Conservation (phyloP, 805 yeast species). For the Candida vaughaniae region DNA sequence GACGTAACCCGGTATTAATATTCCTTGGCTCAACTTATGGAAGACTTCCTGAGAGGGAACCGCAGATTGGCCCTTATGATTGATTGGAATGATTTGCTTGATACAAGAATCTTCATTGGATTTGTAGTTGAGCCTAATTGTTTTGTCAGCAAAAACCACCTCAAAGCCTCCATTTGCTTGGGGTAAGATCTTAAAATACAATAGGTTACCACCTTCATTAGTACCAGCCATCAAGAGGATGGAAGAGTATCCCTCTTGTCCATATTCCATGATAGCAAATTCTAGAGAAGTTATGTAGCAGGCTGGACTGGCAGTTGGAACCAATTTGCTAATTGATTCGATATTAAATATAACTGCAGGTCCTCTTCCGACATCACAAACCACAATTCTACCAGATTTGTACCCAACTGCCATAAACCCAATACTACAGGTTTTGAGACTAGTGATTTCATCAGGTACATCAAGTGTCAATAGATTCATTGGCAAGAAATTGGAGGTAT, state of each 20-base stretch:
- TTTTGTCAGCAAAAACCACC: conserved; percentile 49
- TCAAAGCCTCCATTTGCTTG: conserved; percentile 57
- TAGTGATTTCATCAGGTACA: conserved; percentile 50
- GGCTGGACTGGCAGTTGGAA: conserved; percentile 30
- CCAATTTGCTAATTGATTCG: conserved; percentile 22
- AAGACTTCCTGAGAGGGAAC: conserved; percentile 60
- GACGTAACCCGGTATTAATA: conserved; percentile 59
- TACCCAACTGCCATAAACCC: conserved; percentile 87
- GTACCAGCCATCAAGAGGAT: conserved; percentile 77
- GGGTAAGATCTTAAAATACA: conserved; percentile 66
- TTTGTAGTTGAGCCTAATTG: conserved; percentile 35
- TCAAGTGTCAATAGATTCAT: conserved; percentile 25
- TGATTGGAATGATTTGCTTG: conserved; percentile 55
- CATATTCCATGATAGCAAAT: conserved; percentile 69
- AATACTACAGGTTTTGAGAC: conserved; percentile 65
- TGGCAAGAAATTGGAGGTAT: conserved; percentile 35
- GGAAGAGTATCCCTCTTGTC: conserved; percentile 69
- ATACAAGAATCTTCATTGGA: conserved; percentile 54
- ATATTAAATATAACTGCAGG: conserved; percentile 62
- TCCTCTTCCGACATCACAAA: conserved; percentile 72
- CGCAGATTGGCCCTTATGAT: conserved; percentile 62
- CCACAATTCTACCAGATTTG: conserved; percentile 67
- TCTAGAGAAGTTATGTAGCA: conserved; percentile 59
- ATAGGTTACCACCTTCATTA: conserved; percentile 62
- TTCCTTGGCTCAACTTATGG: conserved; percentile 59